A percentile compares a stretch with the other conserved stretches of the same genome.
These are phyloP conservation scores for Zygoascus bituminiphila DNA, from an alignment of 805 yeast genomes.

Conservation along the genomic window DNA sequence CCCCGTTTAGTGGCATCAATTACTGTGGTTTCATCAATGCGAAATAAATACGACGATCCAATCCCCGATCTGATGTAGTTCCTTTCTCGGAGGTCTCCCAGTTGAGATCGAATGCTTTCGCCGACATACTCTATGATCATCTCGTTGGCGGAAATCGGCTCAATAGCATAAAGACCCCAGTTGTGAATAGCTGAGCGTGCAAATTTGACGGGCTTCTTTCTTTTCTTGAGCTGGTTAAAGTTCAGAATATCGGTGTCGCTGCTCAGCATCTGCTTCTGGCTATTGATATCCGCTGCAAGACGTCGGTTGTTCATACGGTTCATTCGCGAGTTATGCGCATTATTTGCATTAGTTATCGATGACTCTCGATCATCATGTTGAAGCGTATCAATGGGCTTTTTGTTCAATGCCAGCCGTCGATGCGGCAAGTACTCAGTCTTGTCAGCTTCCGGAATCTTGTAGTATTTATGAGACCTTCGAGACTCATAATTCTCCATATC, in stretches of 20 bases:
- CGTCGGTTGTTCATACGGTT: slow-evolving; percentile 83
- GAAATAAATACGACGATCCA: slow-evolving; percentile 87
- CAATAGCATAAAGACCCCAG: slow-evolving; percentile 96
- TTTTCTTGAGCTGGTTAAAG: slow-evolving; percentile 76
- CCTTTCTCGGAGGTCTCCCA: slow-evolving; percentile 86
- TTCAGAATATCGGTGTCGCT: slow-evolving; percentile 71
- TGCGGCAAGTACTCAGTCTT: slow-evolving; percentile 78
- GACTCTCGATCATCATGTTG: slow-evolving; percentile 18
- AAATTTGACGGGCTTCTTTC: slow-evolving; percentile 92
- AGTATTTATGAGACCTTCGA: slow-evolving; percentile 65
- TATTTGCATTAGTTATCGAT: slow-evolving; percentile 7
- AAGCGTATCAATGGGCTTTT: slow-evolving; percentile 26
- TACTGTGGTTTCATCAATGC: slow-evolving; percentile 89
- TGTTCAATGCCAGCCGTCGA: slow-evolving; percentile 44
- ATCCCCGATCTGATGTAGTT: slow-evolving; percentile 83
- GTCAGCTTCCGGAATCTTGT: slow-evolving; percentile 60
- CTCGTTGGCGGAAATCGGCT: slow-evolving; percentile 90
- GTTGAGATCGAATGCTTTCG: slow-evolving; percentile 85
- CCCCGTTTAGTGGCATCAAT: slow-evolving; percentile 97
- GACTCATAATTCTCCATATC: slow-evolving; percentile 1
- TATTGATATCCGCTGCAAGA: slow-evolving; percentile 80
- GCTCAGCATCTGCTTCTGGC: slow-evolving; percentile 58
- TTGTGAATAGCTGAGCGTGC: slow-evolving; percentile 96
- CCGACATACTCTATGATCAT: slow-evolving; percentile 99
- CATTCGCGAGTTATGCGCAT: slow-evolving; percentile 58